Percentiles rank a stretch among this genome's conserved stretches.
Conservation (phyloP, 805 yeast species). For the Candida ponderosae region DNA sequence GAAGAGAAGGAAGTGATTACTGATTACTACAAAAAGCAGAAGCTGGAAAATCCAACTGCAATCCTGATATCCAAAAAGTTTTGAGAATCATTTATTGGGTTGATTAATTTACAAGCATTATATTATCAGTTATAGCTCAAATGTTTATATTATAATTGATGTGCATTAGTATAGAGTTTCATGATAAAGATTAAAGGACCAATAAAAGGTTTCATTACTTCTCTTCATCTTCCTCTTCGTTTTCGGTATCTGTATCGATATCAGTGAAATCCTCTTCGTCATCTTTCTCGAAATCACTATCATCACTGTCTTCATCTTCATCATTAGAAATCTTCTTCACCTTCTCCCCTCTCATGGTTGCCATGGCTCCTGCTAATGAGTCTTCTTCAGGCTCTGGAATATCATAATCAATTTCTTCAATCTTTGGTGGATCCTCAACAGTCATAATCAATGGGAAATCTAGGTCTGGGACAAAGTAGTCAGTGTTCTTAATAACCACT, state of each 20-base stretch:
- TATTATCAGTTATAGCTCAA: too few species aligned
- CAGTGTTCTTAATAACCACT: conserved; percentile 59
- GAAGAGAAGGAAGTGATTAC: conserved; percentile 25
- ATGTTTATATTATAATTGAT: too few species aligned
- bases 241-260: conserved; percentile 59
- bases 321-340: conserved; percentile 33
- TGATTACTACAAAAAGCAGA: conserved; percentile 41
- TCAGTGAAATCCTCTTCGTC: conserved; percentile 36
- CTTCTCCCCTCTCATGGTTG: conserved; percentile 55
- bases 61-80: conserved; percentile 25
- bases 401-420: conserved; percentile 42
- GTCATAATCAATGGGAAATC: conserved; percentile 63
- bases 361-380: conserved; percentile 67
- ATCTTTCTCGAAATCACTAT: conserved; percentile 33
- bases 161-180: too few species aligned
- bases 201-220: neutral
- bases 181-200: too few species aligned
- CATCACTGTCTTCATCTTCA: conserved; percentile 35
- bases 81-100: conserved; percentile 8
- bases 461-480: conserved; percentile 77
- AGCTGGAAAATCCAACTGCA: conserved; percentile 42
- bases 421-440: conserved; percentile 52
- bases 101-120: too few species aligned
- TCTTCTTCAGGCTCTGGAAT: conserved; percentile 72
- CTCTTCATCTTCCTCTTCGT: conserved; percentile 32